Evolutionary conservation across 2,329 filamentous ascomycete species (phyloP).

Genomic region (Penicillium crustosum): DNA sequence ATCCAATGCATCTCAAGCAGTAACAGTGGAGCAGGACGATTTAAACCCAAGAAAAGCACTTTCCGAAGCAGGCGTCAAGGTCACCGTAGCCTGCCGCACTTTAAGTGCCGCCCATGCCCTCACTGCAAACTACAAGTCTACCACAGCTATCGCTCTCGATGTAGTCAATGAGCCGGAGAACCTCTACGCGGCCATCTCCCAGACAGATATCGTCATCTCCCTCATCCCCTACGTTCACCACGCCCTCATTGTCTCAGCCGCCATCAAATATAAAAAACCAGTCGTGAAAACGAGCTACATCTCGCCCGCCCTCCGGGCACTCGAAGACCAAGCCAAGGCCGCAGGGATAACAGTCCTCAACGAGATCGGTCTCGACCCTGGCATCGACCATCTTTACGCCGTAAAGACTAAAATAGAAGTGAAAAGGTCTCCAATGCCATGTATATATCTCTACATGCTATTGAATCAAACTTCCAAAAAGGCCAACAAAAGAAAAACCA

Average conservation of each 20-base stretch:
- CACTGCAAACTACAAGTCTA: not conserved
- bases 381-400: not conserved
- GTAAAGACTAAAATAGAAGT: not conserved
- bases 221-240: not conserved
- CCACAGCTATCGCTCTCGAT: not conserved
- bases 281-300: not conserved
- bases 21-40: no score
- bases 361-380: not conserved
- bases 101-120: not conserved
- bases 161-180: not conserved
- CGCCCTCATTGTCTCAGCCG: not conserved
- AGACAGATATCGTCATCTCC: not conserved
- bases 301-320: not conserved
- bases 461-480: not conserved
- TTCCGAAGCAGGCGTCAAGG: not conserved
- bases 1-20: no score
- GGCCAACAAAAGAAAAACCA: not conserved
- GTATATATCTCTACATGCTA: not conserved
- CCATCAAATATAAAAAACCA: not conserved
- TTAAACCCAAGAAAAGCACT: no score
- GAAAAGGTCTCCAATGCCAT: no score
- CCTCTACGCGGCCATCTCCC: not conserved
- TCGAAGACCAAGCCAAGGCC: not conserved
- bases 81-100: not conserved
- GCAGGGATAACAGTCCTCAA: not conserved